Percentiles rank a stretch among this genome's conserved stretches.
Conservation (phyloP, 257 asterid species). For the Solanum etuberosum region DNA sequence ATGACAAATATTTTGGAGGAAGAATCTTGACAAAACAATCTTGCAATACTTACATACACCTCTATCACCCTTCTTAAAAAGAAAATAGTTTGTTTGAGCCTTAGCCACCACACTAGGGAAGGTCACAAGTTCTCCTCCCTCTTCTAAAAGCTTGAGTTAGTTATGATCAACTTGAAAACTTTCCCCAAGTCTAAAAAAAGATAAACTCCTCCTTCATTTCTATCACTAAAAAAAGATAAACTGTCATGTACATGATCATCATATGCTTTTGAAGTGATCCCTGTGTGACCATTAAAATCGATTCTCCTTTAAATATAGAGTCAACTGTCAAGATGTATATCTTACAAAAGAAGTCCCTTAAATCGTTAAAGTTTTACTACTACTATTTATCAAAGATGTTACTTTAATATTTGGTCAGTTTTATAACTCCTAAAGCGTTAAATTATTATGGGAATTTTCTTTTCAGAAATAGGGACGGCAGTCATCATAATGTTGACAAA, state of each 20-base stretch:
- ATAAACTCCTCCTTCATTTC: too few species aligned
- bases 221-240: too few species aligned
- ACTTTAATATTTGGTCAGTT: background rate
- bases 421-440: background rate
- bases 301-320: background rate
- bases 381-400: background rate
- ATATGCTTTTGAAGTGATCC: background rate
- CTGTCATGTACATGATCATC: background rate
- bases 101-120: background rate
- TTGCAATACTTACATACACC: background rate
- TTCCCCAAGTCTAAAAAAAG: too few species aligned
- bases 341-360: background rate
- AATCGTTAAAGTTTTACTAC: background rate
- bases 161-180: too few species aligned
- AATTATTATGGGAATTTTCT: background rate
- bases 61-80: background rate
- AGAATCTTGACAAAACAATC: background rate
- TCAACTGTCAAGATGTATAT: background rate
- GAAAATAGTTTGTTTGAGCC: background rate
- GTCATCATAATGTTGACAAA: background rate
- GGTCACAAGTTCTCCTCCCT: background rate
- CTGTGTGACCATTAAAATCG: background rate
- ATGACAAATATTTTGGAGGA: background rate
- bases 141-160: too few species aligned
- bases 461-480: background rate